phyloP scores from a whole-genome alignment of 1,284 basidiomycete genomes.

The Xerocomus nothofagi region DNA sequence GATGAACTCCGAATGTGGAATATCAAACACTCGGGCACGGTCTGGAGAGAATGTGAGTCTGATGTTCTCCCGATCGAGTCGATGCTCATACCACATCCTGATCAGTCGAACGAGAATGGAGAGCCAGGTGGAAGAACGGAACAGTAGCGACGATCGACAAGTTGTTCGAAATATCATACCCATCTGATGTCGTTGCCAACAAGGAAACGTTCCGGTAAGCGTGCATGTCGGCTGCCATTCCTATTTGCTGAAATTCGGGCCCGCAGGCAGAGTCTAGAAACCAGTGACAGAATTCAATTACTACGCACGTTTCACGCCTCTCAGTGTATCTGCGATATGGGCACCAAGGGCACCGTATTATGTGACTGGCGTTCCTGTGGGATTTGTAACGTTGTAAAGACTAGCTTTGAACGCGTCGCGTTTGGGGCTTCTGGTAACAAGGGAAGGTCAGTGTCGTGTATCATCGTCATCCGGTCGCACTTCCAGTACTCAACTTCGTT shows the following conservation, averaged over 20 bases:
- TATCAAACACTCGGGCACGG: constrained; percentile 32
- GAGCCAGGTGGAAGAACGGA: constrained; percentile 48
- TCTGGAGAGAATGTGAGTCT: constrained; percentile 37
- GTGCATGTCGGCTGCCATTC: constrained; percentile 19
- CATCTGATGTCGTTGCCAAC: constrained; percentile 28
- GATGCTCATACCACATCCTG: constrained; percentile 13
- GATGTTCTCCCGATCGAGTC: constrained; percentile 21
- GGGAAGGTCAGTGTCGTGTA: constrained; percentile 45
- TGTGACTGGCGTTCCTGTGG: constrained; percentile 63
- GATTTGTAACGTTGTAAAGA: constrained; percentile 56
- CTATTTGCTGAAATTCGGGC: constrained; percentile 6
- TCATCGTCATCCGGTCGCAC: neutral
- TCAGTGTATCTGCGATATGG: constrained; percentile 66
- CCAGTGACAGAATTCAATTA: constrained; percentile 37
- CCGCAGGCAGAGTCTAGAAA: constrained; percentile 33
- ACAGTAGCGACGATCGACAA: constrained; percentile 47
- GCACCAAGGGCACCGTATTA: constrained; percentile 46
- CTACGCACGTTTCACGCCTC: constrained; percentile 59
- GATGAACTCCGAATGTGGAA: constrained; percentile 33
- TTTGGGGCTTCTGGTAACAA: constrained; percentile 50
- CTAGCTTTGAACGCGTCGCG: constrained; percentile 53
- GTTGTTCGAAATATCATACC: constrained; percentile 48
- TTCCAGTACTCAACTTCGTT: constrained; percentile 1
- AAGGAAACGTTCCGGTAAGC: constrained; percentile 51
- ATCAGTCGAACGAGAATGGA: constrained; percentile 41